Conservation (phyloP, 176 grass and related monocot species). For the Areca catechu region DNA sequence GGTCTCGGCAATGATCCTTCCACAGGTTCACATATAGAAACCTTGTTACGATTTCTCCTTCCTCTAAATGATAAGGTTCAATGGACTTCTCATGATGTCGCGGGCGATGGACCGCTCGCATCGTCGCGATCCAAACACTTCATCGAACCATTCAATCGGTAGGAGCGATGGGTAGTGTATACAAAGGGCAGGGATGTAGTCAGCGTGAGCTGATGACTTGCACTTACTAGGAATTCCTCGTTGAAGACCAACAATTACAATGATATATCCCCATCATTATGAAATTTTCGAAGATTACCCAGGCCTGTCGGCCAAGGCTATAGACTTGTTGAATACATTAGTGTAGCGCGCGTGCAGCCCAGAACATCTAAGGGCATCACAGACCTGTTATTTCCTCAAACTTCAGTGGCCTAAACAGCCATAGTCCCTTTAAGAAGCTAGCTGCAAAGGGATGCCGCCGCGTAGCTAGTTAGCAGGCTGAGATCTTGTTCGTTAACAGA, state of each 20-base stretch:
- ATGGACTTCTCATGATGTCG: too few relatives aligned
- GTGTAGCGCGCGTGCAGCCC: slow-evolving; percentile 51
- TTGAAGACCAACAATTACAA: slow-evolving; percentile 54
- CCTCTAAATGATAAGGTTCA: slow-evolving; percentile 5
- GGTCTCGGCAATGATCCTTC: too few relatives aligned
- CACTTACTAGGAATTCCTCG: slow-evolving; percentile 43
- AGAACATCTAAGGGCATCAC: slow-evolving; percentile 70
- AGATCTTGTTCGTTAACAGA: slow-evolving; percentile 45
- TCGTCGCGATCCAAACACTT: too few relatives aligned
- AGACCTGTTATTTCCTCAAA: slow-evolving; percentile 76
- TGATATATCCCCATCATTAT: slow-evolving; percentile 43
- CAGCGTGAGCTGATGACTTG: slow-evolving; percentile 31
- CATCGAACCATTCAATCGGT: too few relatives aligned
- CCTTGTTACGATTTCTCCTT: too few relatives aligned
- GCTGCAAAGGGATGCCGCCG: slow-evolving; percentile 37
- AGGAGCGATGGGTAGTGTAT: too few relatives aligned
- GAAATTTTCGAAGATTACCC: slow-evolving; percentile 52
- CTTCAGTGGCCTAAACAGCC: slow-evolving; percentile 57
- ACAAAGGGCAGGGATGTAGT: slow-evolving; percentile 12
- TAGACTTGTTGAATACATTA: slow-evolving; percentile 69
- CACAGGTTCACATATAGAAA: too few relatives aligned
- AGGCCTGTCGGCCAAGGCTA: slow-evolving; percentile 56
- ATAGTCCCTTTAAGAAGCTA: slow-evolving; percentile 95
- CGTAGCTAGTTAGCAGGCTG: slow-evolving; percentile 9
- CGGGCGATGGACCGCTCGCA: too few relatives aligned